Evolutionary conservation across 2,329 filamentous ascomycete genomes (phyloP), one percentile per base, ranked within the genome.

Genomic region (Phoma herbarum): DNA sequence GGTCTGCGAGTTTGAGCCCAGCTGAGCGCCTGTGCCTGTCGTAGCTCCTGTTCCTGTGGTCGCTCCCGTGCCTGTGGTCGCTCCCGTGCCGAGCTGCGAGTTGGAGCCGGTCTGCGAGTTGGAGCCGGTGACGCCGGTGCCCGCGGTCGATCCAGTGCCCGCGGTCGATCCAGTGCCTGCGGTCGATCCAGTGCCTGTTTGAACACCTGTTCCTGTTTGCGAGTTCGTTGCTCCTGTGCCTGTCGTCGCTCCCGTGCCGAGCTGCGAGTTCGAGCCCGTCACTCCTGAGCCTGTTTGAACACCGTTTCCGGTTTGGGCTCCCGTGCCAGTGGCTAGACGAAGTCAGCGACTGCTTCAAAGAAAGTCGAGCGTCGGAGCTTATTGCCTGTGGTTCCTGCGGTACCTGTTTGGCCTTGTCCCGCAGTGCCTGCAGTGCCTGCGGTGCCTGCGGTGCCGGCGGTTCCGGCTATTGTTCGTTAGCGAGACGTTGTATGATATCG

Each of bases 141-240:
- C 37, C 14, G 11, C 49, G n/a, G 18, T 50, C 18, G 48, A 42
- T 16, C 46, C 52, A 8, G 31, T 12, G 26, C 26, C 31, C 14
- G 11, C 31, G 31, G 10, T 33, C 31, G 45, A 42, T 46, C 29
- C 52, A 46, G 37, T n/a, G n/a, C n/a, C n/a, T n/a, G n/a, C n/a
- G n/a, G 28, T 49, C 25, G 35, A n/a, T 18, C n/a, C n/a, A 16
- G 35, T 20, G 16, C 35, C 35, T 5, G 39, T 42, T 16, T 23
- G 20, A 25, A 37, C 51, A 22, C 42, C 31, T 35, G 31, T 49
- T 35, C 31, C 31, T 35, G 29, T 31, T 12, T 31, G 29, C 6
- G 37, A 20, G 37, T 20, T 39, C 0, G 29, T 58, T 2, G 53
- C 55, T 14, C 58, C 53, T 25, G 58, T 57, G 46, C 62, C 51